phyloP scores from a whole-genome alignment of 768 basidiomycete genomes.

The Amylocystis lapponica region DNA sequence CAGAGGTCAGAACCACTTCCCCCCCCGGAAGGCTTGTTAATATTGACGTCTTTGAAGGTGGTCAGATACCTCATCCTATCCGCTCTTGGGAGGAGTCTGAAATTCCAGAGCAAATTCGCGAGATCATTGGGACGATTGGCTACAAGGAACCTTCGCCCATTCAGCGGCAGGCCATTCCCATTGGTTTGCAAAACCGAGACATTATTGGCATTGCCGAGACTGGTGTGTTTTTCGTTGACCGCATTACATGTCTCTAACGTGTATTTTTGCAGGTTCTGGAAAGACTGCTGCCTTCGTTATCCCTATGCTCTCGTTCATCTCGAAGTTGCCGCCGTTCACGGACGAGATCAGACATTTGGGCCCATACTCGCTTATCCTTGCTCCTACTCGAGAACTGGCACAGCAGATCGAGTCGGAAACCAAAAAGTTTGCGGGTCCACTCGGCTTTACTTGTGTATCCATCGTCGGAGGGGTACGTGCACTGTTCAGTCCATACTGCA shows the following conservation, averaged over 20 bases:
- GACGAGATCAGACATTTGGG: conserved; percentile 94
- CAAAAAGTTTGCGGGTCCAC: conserved; percentile 82
- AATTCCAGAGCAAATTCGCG: conserved; percentile 75
- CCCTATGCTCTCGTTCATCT: conserved; percentile 95
- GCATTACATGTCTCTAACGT: too few relatives aligned
- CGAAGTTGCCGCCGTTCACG: conserved; percentile 73
- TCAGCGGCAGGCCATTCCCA: conserved; percentile 98
- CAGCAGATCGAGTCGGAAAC: conserved; percentile 96
- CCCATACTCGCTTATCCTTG: conserved; percentile 88
- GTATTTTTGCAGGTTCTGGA: conserved; percentile 68
- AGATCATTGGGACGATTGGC: conserved; percentile 84
- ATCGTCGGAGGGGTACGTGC: conserved; percentile 91
- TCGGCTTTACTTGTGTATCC: conserved; percentile 93
- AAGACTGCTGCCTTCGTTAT: conserved; percentile 99
- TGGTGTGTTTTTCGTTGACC: conserved; percentile 41
- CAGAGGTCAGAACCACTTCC: conserved; percentile 51
- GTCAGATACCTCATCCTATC: conserved; percentile 88
- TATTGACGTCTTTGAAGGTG: conserved; percentile 53
- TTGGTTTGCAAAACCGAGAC: conserved; percentile 93
- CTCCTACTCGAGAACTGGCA: conserved; percentile 96
- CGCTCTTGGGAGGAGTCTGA: conserved; percentile 87
- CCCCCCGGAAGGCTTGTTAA: neutral
- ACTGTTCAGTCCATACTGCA: neutral
- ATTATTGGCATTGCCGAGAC: conserved; percentile 99
- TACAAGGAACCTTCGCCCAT: conserved; percentile 98